A percentile compares a stretch with the other conserved stretches of the same genome.
Evolutionary conservation across 768 basidiomycete genomes (phyloP).

Genomic region (Mycena vulgaris): DNA sequence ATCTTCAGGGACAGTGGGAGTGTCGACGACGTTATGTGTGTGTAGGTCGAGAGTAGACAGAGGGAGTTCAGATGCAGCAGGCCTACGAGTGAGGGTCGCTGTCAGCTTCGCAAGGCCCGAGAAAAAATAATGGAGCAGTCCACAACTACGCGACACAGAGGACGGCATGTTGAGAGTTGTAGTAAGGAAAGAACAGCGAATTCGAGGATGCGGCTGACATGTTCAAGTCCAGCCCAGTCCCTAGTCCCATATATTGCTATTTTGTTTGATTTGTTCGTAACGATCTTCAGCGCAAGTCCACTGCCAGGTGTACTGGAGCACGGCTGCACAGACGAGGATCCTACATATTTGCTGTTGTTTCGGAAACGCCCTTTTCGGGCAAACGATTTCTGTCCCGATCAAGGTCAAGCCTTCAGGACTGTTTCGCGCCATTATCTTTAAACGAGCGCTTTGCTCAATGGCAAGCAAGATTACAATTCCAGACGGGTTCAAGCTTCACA

Average conservation of each 20-base stretch:
- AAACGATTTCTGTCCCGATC: background rate
- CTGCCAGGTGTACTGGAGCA: no score
- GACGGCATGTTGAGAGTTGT: constrained; percentile 26
- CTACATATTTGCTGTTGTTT: background rate
- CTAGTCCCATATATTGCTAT: no score
- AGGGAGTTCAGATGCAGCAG: constrained; percentile 28
- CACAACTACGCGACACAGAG: constrained; percentile 20
- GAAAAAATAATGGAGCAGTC: constrained; percentile 3
- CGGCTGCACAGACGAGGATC: no score
- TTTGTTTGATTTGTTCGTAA: no score
- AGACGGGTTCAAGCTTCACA: constrained; percentile 83
- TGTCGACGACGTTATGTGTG: background rate
- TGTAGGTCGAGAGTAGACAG: constrained; percentile 29
- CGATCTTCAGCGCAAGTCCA: no score
- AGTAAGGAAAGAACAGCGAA: background rate
- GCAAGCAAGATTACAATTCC: constrained; percentile 53
- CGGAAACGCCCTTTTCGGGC: background rate
- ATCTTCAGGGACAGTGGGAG: constrained; percentile 12
- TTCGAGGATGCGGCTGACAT: background rate
- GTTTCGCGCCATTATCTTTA: background rate
- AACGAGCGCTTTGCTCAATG: constrained; percentile 6
- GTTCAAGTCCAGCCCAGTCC: background rate
- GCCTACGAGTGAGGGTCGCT: constrained; percentile 10
- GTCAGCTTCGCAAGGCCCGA: background rate
- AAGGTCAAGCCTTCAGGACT: background rate